Evolutionary conservation across 148 eudicot genomes (phyloP).

Genomic region (Chenopodium album): DNA sequence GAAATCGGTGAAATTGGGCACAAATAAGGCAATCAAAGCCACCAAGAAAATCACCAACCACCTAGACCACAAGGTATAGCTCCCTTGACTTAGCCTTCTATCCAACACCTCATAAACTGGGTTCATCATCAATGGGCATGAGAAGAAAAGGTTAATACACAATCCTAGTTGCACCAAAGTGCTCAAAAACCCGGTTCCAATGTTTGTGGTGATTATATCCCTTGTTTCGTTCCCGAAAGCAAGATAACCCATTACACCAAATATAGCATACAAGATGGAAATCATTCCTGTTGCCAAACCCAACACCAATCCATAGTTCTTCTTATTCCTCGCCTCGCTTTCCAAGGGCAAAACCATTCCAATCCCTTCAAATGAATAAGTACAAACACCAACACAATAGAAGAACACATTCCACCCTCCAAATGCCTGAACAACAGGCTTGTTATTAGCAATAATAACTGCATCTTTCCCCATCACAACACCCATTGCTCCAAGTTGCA

Average conservation of each 20-base stretch:
- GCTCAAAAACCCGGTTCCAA: slow-evolving; percentile 62
- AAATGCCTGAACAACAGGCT: slow-evolving; percentile 42
- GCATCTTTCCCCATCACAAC: slow-evolving; percentile 63
- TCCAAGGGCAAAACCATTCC: slow-evolving; percentile 81
- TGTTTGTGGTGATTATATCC: slow-evolving; percentile 71
- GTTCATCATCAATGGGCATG: slow-evolving; percentile 85
- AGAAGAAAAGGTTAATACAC: slow-evolving; percentile 63
- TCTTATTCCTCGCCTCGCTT: slow-evolving; percentile 54
- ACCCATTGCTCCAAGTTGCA: slow-evolving; percentile 71
- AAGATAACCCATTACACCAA: slow-evolving; percentile 70
- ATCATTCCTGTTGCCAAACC: slow-evolving; percentile 56
- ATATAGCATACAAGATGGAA: slow-evolving; percentile 52
- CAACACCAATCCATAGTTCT: slow-evolving; percentile 47
- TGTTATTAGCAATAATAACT: slow-evolving; percentile 26
- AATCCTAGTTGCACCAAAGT: slow-evolving; percentile 61
- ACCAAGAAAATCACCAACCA: slow-evolving; percentile 59
- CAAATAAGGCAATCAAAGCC: slow-evolving; percentile 57
- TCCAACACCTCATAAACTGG: slow-evolving; percentile 86
- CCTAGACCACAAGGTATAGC: slow-evolving; percentile 64
- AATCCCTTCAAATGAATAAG: slow-evolving; percentile 76
- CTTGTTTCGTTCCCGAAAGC: slow-evolving; percentile 68
- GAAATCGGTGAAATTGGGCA: slow-evolving; percentile 87
- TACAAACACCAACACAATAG: slow-evolving; percentile 69
- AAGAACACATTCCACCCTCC: slow-evolving; percentile 50
- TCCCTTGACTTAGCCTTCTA: slow-evolving; percentile 57